A percentile compares a stretch with the other conserved stretches of the same genome.
phyloP scores from a whole-genome alignment of 306 rosid genomes.

The Lathyrus aphaca region DNA sequence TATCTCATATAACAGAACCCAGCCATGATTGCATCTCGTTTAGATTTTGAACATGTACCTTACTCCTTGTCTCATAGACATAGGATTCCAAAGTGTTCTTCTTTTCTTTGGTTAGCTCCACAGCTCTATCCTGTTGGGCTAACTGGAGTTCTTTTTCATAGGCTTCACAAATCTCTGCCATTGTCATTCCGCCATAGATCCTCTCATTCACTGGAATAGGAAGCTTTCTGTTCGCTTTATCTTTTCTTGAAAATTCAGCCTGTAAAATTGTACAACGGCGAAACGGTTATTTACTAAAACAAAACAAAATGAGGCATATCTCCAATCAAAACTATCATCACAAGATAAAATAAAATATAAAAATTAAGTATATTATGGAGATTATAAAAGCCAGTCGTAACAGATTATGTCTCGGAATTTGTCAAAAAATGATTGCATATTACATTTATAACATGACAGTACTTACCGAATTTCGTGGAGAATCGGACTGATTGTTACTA shows the following conservation, averaged over 20 bases:
- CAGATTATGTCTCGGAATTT: too few relatives aligned
- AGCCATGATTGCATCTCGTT: conserved; percentile 18
- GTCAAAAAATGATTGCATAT: too few relatives aligned
- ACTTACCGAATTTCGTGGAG: conserved; percentile 64
- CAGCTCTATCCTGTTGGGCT: conserved; percentile 71
- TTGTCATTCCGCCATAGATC: conserved; percentile 78
- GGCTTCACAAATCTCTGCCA: conserved; percentile 76
- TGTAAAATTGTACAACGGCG: conserved; percentile 44
- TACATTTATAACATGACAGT: conserved; percentile 30
- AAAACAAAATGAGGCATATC: conserved; percentile 20
- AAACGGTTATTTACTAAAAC: conserved; percentile 24
- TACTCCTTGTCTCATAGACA: conserved; percentile 90
- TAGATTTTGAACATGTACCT: conserved; percentile 58
- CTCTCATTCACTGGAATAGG: conserved; percentile 66
- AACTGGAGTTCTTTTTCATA: conserved; percentile 68
- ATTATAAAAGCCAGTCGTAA: too few relatives aligned
- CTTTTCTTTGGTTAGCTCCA: conserved; percentile 88
- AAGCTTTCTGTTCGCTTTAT: conserved; percentile 58
- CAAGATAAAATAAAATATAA: too few relatives aligned
- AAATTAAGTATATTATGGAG: too few relatives aligned
- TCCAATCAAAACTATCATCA: too few relatives aligned
- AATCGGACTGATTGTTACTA: conserved; percentile 42
- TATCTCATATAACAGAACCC: conserved; percentile 34
- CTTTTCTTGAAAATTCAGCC: conserved; percentile 58
- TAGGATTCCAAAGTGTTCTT: conserved; percentile 92